Base-by-base conservation (phyloP, 2,329 filamentous ascomycete species). In the Ascochyta fabae region DNA sequence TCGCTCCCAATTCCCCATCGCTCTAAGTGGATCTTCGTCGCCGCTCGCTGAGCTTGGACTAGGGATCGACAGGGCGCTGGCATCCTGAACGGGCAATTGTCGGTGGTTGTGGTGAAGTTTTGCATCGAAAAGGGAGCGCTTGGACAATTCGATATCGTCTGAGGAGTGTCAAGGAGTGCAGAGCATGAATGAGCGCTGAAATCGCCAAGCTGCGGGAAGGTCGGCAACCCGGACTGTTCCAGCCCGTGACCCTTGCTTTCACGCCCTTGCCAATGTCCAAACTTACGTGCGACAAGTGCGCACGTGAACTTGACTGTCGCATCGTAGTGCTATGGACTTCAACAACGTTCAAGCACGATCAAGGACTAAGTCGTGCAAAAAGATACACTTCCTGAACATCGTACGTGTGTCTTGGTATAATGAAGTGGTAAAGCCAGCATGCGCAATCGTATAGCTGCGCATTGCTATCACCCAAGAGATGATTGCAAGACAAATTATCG, bases 131-230 rank as follows among this genome's bases (percentile, higher is more conserved):
- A 19, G 39, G 16, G 43, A 19, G 31, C 39, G 35, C 35, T 45
- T 46, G 36, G 47, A 50, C 47, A 8, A 29, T 24, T 10, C 42
- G 49, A 26, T 24, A 9, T 33, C 9, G 9, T 43, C 27, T 22
- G 8, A 27, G 10, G 33, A 35, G 46, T 41, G 27, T 41, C 10
- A 10, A 27, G 23, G 29, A 34, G 16, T 33, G 19, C 50, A 42
- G 36, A 36, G 38, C 22, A 47, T 40, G 22, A 39, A 40, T 16
- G 42, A 40, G 27, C 36, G 36, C 31, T 27, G 44, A 38, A 24
- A 24, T 33, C 15, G 44, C 50, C 50, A 43, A 53, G 44, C 3
- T n/a, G 27, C 49, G 38, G 49, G 27, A 35, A 23, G 2, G 26
- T 29, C 45, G 26, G 45, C 45, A 23, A 19, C 9, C 22, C 19